These are phyloP conservation scores for Hydrangea macrophylla DNA, from an alignment of 148 eudicot genomes.

Conservation along the genomic window DNA sequence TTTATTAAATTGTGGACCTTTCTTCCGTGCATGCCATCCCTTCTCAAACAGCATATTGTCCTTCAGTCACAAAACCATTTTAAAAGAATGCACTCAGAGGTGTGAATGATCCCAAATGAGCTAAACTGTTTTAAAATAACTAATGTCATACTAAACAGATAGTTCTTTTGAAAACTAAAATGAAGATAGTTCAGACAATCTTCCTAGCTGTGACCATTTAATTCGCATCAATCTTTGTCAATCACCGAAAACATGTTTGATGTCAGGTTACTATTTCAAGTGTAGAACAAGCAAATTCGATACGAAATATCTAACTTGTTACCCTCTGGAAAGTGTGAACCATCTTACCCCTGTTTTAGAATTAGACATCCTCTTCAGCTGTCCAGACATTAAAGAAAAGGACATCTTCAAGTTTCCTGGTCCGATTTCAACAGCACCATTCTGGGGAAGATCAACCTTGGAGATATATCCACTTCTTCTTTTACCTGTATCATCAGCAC, in stretches of 20 bases:
- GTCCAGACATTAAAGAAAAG: constrained; percentile 60
- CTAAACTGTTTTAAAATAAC: too few species aligned
- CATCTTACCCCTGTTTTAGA: constrained; percentile 53
- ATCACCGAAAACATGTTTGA: not conserved
- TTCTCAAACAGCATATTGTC: too few species aligned
- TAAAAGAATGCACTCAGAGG: not conserved
- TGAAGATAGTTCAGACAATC: not conserved
- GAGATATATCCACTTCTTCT: constrained; percentile 21
- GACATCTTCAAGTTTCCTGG: constrained; percentile 76
- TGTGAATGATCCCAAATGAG: not conserved
- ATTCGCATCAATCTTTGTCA: not conserved
- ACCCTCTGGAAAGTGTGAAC: constrained; percentile 1
- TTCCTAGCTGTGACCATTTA: not conserved
- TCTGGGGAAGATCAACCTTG: constrained; percentile 23
- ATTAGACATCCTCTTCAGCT: constrained; percentile 57
- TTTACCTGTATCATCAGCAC: constrained; percentile 41
- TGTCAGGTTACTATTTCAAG: not conserved
- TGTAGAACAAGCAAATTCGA: not conserved
- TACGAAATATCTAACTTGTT: not conserved
- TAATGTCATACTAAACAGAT: not conserved
- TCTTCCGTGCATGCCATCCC: too few species aligned
- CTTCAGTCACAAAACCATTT: constrained; percentile 2
- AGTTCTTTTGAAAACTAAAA: not conserved
- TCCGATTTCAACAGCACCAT: constrained; percentile 60
- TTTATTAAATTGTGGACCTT: too few species aligned